Percentiles rank a stretch among this genome's conserved stretches.
Evolutionary conservation across 768 basidiomycete genomes (phyloP).

Genomic region (Mrakia frigida): DNA sequence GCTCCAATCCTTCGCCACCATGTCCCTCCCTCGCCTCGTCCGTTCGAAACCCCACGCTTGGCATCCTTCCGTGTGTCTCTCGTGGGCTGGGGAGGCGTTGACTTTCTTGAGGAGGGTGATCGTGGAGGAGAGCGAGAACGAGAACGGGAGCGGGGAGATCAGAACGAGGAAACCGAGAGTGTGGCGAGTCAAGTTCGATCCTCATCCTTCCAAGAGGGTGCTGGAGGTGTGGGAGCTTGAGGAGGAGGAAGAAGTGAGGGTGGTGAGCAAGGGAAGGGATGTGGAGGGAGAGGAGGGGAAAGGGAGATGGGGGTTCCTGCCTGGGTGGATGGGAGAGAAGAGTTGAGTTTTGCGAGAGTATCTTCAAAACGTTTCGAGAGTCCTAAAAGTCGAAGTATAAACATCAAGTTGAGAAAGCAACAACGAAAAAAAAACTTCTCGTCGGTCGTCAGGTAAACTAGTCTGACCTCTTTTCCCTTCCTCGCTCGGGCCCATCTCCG

Average conservation of each 20-base stretch:
- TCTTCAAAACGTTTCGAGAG: too few species aligned
- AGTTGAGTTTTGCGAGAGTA: too few species aligned
- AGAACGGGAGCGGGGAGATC: conserved; percentile 24
- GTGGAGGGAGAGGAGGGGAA: conserved; percentile 37
- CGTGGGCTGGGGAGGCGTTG: conserved; percentile 11
- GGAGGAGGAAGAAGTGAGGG: conserved; percentile 18
- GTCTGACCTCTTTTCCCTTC: too few species aligned
- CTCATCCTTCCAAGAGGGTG: conserved; percentile 6
- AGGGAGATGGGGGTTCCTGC: conserved; percentile 36
- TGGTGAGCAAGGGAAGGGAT: conserved; percentile 1
- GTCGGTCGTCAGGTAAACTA: too few species aligned
- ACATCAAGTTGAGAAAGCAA: too few species aligned
- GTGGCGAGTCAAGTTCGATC: conserved; percentile 33
- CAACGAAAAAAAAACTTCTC: too few species aligned
- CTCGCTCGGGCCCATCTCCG: too few species aligned
- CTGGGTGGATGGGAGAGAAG: conserved; percentile 17
- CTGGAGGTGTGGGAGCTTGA: conserved; percentile 37
- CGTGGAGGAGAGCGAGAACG: neutral
- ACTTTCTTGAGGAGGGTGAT: neutral
- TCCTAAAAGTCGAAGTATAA: too few species aligned
- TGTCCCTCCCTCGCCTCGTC: neutral
- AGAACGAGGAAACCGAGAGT: conserved; percentile 38
- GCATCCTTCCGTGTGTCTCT: conserved; percentile 19
- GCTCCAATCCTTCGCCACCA: conserved; percentile 37
- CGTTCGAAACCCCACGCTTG: conserved; percentile 6